Base-by-base conservation (phyloP, 1,284 basidiomycete genomes). In the Tilletiaria anomala region DNA sequence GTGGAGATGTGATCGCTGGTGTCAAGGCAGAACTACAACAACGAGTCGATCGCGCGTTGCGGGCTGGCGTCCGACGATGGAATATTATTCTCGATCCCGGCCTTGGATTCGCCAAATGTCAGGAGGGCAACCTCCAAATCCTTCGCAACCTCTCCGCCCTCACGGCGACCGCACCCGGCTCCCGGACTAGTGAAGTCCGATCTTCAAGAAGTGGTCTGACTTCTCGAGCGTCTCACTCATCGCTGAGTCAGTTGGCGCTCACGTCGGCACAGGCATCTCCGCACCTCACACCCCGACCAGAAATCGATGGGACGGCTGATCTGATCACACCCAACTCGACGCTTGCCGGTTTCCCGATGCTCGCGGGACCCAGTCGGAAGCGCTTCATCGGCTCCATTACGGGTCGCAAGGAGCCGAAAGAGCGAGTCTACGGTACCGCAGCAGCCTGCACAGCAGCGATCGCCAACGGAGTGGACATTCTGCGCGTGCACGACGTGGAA, bases 61-160 rank as follows among this genome's bases (percentile, higher is more conserved):
- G 73, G 12, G 80, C 80, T 0, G 86, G 88, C 6, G 70, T 97
- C 4, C 74, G 83, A 41, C 69, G 85, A 22, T 99, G 91, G 91
- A 76, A 86, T 52, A 78, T 96, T 43, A 75, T 96, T 39, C 73
- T 84, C 11, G 93, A 96, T 69, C 87, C 91, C 1, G 91, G 93
- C 0, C 72, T 97, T 39, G 91, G 93, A 5, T 99, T 96, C 65
- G 91, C 89, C 62, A 97, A 97, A 69, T 76, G 78, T 0, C 67
- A 79, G 1, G 72, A 78, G 16, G 84, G 76, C 3, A 91, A 93
- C 67, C 54, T 91, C 18, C 72, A 73, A 44, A 61, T 93, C 4
- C 34, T 52, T 12, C 37, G 44, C 5, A 35, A 29, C 2, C 42
- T 61, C 4, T 23, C 35, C 11, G 14, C 18, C 14, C 32, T 51